These are phyloP conservation scores for Phoma sp. DNA, from an alignment of 2,329 filamentous ascomycete species.

Conservation along the genomic window DNA sequence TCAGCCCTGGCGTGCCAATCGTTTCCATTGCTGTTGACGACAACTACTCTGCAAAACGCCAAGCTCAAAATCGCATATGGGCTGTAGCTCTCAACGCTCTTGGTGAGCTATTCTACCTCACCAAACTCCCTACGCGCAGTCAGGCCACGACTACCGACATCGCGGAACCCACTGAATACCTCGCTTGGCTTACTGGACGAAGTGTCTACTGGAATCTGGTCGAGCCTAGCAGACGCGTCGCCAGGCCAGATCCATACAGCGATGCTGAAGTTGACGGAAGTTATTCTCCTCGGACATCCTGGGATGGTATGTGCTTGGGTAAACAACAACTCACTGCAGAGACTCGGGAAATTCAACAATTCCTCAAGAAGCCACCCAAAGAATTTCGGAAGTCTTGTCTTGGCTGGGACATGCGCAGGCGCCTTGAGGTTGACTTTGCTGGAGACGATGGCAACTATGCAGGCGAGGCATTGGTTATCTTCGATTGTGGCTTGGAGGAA, in stretches of 20 bases:
- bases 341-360: constrained; percentile 80
- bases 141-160: constrained; percentile 55
- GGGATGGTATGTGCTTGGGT: constrained; percentile 72
- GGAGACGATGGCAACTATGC: constrained; percentile 76
- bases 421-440: constrained; percentile 86
- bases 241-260: constrained; percentile 74
- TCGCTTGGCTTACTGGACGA: constrained; percentile 81
- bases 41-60: constrained; percentile 74
- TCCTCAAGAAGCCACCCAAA: constrained; percentile 72
- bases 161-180: constrained; percentile 63
- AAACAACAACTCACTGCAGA: constrained; percentile 75
- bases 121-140: constrained; percentile 67
- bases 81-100: constrained; percentile 93
- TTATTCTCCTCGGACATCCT: constrained; percentile 81
- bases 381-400: constrained; percentile 79
- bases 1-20: constrained; percentile 92
- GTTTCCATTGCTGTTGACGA: constrained; percentile 84
- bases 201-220: constrained; percentile 81
- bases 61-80: constrained; percentile 76
- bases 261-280: constrained; percentile 69
- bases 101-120: constrained; percentile 87
- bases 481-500: constrained; percentile 74
- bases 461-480: constrained; percentile 77
- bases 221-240: constrained; percentile 75
- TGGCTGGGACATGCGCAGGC: constrained; percentile 91